These are phyloP conservation scores for Aspergillus indologenus DNA, from an alignment of 495 filamentous ascomycete species.

Conservation along the genomic window DNA sequence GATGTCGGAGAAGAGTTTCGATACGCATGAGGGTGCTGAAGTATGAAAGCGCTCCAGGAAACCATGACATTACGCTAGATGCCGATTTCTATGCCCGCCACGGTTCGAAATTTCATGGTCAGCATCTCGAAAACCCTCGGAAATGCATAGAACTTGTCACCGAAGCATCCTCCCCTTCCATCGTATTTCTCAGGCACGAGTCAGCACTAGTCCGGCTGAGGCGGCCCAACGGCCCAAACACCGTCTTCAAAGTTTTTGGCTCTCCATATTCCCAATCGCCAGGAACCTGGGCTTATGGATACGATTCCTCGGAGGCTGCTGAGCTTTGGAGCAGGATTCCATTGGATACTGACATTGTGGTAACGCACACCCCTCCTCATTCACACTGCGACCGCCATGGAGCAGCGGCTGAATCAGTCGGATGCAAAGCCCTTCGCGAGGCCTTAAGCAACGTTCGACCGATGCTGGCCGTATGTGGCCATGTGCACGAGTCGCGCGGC, in stretches of 20 bases:
- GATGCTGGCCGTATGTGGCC: conserved; percentile 45
- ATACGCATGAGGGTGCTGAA: background rate
- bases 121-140: conserved; percentile 52
- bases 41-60: conserved; percentile 47
- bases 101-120: conserved; percentile 56
- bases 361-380: conserved; percentile 50
- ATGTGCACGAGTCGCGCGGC: conserved; percentile 50
- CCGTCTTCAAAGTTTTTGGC: conserved; percentile 70
- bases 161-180: conserved; percentile 44
- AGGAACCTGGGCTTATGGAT: conserved; percentile 73
- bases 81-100: conserved; percentile 55
- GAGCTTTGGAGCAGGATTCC: conserved; percentile 50
- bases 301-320: conserved; percentile 47
- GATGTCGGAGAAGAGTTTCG: background rate
- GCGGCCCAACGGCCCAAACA: conserved; percentile 57
- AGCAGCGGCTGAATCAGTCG: conserved; percentile 27
- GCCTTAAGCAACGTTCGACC: conserved; percentile 41
- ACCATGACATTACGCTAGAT: conserved; percentile 78
- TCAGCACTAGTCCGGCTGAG: conserved; percentile 55
- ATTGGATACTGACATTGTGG: conserved; percentile 42
- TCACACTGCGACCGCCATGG: conserved; percentile 40
- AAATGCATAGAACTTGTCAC: conserved; percentile 55
- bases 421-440: conserved; percentile 41
- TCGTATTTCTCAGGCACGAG: conserved; percentile 66
- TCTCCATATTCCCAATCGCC: conserved; percentile 65